phyloP scores from a whole-genome alignment of 192 early-diverging fungal genomes.

The Chytriomyces sp. region DNA sequence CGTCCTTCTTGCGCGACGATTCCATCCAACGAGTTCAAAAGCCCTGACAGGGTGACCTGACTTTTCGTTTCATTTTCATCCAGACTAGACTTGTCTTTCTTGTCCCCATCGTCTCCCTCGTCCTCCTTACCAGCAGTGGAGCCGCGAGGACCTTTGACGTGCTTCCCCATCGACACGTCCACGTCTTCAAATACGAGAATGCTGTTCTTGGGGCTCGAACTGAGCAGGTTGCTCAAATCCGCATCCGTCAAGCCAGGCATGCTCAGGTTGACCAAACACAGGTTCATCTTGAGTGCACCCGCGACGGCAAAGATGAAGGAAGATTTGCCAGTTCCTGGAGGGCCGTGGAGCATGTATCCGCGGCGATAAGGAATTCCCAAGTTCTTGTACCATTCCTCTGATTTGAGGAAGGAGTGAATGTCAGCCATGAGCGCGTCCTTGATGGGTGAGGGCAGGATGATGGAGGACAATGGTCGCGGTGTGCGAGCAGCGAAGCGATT shows the following conservation, averaged over 20 bases:
- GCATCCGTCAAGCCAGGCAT: conserved; percentile 82
- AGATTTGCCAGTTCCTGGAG: conserved; percentile 90
- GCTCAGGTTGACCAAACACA: conserved; percentile 83
- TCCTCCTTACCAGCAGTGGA: background rate
- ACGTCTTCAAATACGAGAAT: conserved; percentile 70
- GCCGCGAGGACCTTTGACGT: conserved; percentile 6
- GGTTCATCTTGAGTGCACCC: conserved; percentile 80
- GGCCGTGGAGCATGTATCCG: conserved; percentile 85
- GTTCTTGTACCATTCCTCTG: conserved; percentile 61
- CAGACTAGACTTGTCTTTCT: conserved; percentile 37
- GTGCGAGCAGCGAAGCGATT: background rate
- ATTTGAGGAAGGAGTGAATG: conserved; percentile 52
- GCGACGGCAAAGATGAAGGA: conserved; percentile 91
- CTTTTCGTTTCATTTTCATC: background rate
- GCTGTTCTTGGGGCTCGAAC: conserved; percentile 43
- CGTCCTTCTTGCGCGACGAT: conserved; percentile 81
- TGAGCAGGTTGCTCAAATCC: conserved; percentile 28
- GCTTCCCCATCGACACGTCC: conserved; percentile 63
- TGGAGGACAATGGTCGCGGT: background rate
- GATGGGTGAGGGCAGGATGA: conserved; percentile 3
- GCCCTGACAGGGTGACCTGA: conserved; percentile 53
- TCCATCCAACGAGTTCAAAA: conserved; percentile 88
- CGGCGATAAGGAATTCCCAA: conserved; percentile 84
- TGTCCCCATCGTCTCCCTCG: background rate
- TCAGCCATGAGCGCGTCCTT: conserved; percentile 5